Base-by-base conservation (phyloP, 192 early-diverging fungal genomes). In the Ambispora gerdemannii region DNA sequence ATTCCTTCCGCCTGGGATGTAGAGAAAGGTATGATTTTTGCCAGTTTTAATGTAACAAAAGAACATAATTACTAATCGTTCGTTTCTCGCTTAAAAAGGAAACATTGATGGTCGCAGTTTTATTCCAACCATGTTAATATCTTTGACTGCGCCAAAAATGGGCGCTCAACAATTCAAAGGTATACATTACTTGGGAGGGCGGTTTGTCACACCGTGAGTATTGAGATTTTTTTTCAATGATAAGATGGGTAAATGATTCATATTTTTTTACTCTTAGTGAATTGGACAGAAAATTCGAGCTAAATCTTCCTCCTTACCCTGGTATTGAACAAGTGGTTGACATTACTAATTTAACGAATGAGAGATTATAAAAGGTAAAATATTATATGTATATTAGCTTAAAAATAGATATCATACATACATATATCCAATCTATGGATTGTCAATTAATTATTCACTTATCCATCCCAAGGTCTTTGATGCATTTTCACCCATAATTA, bases 1-100 rank as follows among this genome's bases (percentile, higher is more conserved):
- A 90, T 98, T 70, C 97, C 97, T 13, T 92, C 90, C 17, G 95
- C 92, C 13, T 98, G 95, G 95, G 87, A 97, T 74, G 95, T 98
- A 0, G 93, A 93, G 58, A 64, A 85, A 66, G 96, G 95, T 78
- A 81, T 63, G 28, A 15, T 33, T 19, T 30, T 64, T 52, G 25
- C 50, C 66, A 28, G 43, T 28, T 35, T 7, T 19, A n/a, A 3
- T 52, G 58, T 38, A 32, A 3, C 35, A 32, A 30, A 56, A 50
- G 10, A 20, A 17, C 3, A 27, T 47, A 35, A 25, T 35, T 80
- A 6, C 15, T 63, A 17, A 7, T 66, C n/a, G 19, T 4, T 3
- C 0, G 17, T 15, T 25, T 47, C 34, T 11, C 30, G 10, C 50
- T 1, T 33, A 36, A 34, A 28, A 63, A 84, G 84, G 85, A 20